Base-by-base conservation (phyloP, 371 early-diverging fungal species). In the Rhizopus microsporus region DNA sequence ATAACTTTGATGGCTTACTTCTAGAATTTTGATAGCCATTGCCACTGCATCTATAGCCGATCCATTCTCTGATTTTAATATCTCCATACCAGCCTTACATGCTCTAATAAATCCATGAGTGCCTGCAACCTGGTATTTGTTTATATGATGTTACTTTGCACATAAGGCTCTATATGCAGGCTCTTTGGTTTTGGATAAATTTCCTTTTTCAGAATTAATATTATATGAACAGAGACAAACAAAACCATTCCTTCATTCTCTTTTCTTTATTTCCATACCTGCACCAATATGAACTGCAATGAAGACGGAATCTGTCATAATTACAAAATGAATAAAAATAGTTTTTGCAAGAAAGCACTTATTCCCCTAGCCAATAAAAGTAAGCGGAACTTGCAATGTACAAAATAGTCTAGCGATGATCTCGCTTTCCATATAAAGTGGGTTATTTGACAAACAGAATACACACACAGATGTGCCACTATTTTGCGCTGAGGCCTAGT, bases 211-310 rank as follows among this genome's bases (percentile, higher is more conserved):
- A 8, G 1, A 35, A 37, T 4, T 34, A 4, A 23, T n/a, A 30
- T 33, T 13, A 30, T 3, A 31, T 43, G 38, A 8, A 45, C 2
- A 7, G 7, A 46, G 23, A 23, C 23, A 23, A 23, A 23, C 23
- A 23, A 23, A 2, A 23, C 23, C 23, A 23, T 23, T 23, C 23
- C 23, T 2, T 23, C 23, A 23, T 23, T 23, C 23, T 2, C 2
- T 23, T 23, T 23, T 23, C 23, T 23, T 10, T 9, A 7, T 10
- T 3, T 4, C 7, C 5, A 43, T 75, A 76, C 84, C 84, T 61
- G 85, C 85, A 8, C 85, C 85, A 44, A 82, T 74, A 68, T 84
- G 85, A 13, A 84, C 82, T 4, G 85, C 85, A 48, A 84, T 74
- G 60, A 84, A 84, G 45, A 57, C 38, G 37, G 69, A 56, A 6